Conservation (phyloP, 345 rosid species). For the Eucalyptus victrix region DNA sequence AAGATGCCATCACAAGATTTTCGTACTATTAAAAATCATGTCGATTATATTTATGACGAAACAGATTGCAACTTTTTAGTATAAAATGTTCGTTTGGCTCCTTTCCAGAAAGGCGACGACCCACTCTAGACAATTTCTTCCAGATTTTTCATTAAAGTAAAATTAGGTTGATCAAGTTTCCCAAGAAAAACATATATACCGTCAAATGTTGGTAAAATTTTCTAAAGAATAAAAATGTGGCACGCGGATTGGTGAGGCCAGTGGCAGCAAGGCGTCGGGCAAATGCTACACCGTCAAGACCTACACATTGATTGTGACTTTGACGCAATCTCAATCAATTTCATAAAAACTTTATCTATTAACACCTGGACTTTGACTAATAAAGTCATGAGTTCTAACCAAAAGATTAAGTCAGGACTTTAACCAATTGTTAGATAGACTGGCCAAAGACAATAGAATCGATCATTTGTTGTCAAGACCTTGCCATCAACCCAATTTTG, state of each 20-base stretch:
- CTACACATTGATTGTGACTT: neutral
- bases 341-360: too few relatives aligned
- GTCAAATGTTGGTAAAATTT: neutral
- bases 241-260: neutral
- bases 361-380: neutral
- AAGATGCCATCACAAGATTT: neutral
- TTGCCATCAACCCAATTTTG: neutral
- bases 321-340: neutral
- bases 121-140: neutral
- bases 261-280: neutral
- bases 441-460: neutral
- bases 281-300: neutral
- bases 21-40: neutral
- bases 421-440: neutral
- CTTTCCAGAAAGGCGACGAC: neutral
- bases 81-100: neutral
- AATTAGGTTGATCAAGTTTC: neutral
- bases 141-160: too few relatives aligned
- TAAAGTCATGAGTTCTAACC: neutral
- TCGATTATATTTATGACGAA: neutral
- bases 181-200: neutral
- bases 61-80: neutral
- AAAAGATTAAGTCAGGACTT: too few relatives aligned
- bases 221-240: neutral
- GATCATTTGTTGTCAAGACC: too few relatives aligned